Evolutionary conservation across 2,329 filamentous ascomycete genomes (phyloP).

Genomic region (Fusarium foetens): DNA sequence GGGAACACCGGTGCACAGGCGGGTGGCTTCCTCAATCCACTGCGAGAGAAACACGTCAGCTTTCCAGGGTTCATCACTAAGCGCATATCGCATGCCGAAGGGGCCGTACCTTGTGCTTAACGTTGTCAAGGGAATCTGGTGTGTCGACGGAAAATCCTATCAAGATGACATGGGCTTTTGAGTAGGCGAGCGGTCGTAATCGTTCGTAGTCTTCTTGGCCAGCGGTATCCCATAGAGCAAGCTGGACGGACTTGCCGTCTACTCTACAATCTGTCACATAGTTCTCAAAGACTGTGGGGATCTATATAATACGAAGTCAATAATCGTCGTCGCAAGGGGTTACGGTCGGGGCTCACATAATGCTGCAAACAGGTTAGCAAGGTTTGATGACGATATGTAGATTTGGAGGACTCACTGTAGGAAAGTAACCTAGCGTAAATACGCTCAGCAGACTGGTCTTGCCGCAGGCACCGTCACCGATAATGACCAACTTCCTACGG

Average conservation of each 20-base stretch:
- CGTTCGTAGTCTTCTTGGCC: conserved; percentile 99
- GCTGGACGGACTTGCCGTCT: conserved; percentile 97
- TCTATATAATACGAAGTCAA: conserved; percentile 56
- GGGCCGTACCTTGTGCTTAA: conserved; percentile 86
- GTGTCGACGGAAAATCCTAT: conserved; percentile 96
- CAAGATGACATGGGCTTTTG: conserved; percentile 95
- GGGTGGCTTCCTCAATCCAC: conserved; percentile 97
- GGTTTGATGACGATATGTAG: conserved; percentile 16
- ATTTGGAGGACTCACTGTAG: conserved; percentile 75
- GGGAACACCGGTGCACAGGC: conserved; percentile 89
- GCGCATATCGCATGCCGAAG: conserved; percentile 7
- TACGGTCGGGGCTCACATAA: conserved; percentile 59
- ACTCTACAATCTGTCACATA: conserved; percentile 99
- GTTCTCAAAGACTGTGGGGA: conserved; percentile 98
- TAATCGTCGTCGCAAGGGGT: conserved; percentile 18
- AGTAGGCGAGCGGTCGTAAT: conserved; percentile 92
- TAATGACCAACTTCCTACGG: conserved; percentile 91
- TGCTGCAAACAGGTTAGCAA: conserved; percentile 58
- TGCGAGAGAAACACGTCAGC: conserved; percentile 51
- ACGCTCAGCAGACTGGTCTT: conserved; percentile 98
- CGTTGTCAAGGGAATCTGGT: conserved; percentile 95
- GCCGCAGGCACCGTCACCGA: conserved; percentile 96
- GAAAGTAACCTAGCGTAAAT: conserved; percentile 97
- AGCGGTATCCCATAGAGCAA: conserved; percentile 99
- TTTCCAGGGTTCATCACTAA: conserved; percentile 10